Evolutionary conservation across 2,329 filamentous ascomycete species (phyloP), one percentile per base, ranked within the genome.

Genomic region (Blastomyces gilchristii): DNA sequence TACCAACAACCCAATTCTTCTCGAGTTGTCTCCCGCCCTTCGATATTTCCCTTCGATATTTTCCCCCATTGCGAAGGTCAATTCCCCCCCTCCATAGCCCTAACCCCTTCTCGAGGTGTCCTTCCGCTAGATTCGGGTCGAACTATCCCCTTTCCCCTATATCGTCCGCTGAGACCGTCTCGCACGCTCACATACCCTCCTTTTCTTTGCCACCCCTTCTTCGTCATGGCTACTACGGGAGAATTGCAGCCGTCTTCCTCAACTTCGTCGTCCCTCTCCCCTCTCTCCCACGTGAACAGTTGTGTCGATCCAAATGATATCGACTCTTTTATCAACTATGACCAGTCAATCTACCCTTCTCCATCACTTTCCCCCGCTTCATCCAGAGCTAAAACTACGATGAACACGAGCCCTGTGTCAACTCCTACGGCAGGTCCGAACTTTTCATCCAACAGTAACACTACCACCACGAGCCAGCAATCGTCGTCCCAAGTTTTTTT

Each of bases 401-500:
- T 45, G n/a, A 63, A 60, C 57, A 50, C 57, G 18, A 59, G 39
- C 9, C 57, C 63, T 14, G 60, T 53, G 18, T 63, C 65, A 22
- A 63, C 62, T 9, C 64, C 65, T 31, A 60, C 58, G 66, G 71
- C 60, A 71, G 75, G 37, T 60, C 68, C 66, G 60, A 71, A 73
- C 65, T 68, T 69, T 63, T 70, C 71, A 53, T 73, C 72, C 66
- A 72, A 11, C 6, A 47, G 45, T 9, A 22, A n/a, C n/a, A 18
- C 1, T n/a, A 6, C n/a, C 47, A 28, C 4, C 47, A 50, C 9
- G n/a, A 22, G 11, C 11, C 47, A 49, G 12, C n/a, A 22, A 9
- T 49, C 76, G 63, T 73, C 71, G 34, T 74, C 73, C 34, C 83
- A 87, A 65, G 82, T 82, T 67, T 57, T 64, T 11, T 84, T 92